phyloP scores from a whole-genome alignment of 768 basidiomycete genomes.

The Serendipita sp. region DNA sequence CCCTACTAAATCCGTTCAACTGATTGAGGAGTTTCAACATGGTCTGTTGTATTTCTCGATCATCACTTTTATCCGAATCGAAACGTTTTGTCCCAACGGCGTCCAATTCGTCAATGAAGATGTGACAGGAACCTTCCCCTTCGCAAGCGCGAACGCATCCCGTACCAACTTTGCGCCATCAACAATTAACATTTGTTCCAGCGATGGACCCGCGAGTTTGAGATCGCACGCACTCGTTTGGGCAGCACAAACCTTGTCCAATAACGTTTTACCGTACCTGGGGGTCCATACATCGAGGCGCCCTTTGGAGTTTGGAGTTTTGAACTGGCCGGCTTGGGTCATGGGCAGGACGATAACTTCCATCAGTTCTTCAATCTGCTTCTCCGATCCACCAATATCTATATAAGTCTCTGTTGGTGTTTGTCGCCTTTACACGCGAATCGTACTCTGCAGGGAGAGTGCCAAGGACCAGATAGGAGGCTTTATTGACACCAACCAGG shows the following conservation, averaged over 20 bases:
- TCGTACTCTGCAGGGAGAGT: conserved; percentile 94
- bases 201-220: conserved; percentile 90
- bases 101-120: conserved; percentile 96
- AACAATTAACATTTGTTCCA: conserved; percentile 99
- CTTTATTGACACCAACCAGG: conserved; percentile 98
- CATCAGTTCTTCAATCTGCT: conserved; percentile 96
- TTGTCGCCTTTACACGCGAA: conserved; percentile 95
- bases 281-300: conserved; percentile 96
- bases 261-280: conserved; percentile 93
- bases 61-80: conserved; percentile 96
- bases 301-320: conserved; percentile 92
- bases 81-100: conserved; percentile 97
- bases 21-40: conserved; percentile 99
- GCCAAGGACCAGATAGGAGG: conserved; percentile 90
- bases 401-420: conserved; percentile 94
- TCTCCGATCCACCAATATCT: conserved; percentile 94
- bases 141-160: conserved; percentile 94
- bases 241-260: conserved; percentile 94
- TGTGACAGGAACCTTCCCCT: conserved; percentile 96
- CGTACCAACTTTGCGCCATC: conserved; percentile 98
- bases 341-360: conserved; percentile 97
- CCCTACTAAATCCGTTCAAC: conserved; percentile 91
- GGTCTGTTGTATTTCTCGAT: conserved; percentile 98
- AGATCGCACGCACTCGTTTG: conserved; percentile 97
- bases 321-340: conserved; percentile 98